Evolutionary conservation across 2,329 filamentous ascomycete species (phyloP).

Genomic region (Talaromyces pinophilus): DNA sequence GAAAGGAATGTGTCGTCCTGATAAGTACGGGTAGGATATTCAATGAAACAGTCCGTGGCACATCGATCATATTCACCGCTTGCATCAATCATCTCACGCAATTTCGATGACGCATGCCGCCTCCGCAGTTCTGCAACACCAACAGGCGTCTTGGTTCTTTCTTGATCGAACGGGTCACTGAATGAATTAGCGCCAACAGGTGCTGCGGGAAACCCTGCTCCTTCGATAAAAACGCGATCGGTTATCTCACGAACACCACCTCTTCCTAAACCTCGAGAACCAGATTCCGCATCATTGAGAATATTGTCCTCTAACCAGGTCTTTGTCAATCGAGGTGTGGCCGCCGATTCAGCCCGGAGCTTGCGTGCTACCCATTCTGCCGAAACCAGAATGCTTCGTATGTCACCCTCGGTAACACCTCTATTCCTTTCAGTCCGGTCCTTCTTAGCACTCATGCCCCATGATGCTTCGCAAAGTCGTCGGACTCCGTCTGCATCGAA

Average conservation of each 20-base stretch:
- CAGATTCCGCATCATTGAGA: conserved; percentile 54
- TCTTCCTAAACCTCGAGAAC: conserved; percentile 60
- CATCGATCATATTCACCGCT: conserved; percentile 64
- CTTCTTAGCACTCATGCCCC: conserved; percentile 63
- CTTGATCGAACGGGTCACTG: conserved; percentile 36
- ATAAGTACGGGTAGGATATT: conserved; percentile 83
- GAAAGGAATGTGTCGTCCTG: conserved; percentile 90
- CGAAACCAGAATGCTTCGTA: conserved; percentile 65
- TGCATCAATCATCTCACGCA: conserved; percentile 64
- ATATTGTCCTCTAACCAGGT: conserved; percentile 63
- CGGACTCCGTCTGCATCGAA: conserved; percentile 88
- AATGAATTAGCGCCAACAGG: conserved; percentile 42
- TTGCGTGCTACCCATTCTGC: conserved; percentile 66
- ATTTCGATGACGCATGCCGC: conserved; percentile 58
- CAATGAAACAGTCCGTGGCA: conserved; percentile 72
- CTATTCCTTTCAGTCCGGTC: conserved; percentile 50
- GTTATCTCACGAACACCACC: conserved; percentile 66
- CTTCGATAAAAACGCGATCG: conserved; percentile 66
- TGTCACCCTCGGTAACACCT: conserved; percentile 56
- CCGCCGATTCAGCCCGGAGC: conserved; percentile 48
- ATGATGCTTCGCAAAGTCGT: conserved; percentile 65
- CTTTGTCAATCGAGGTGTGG: conserved; percentile 51
- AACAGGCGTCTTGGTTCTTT: conserved; percentile 38
- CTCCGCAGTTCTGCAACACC: conserved; percentile 63
- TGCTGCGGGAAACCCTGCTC: conserved; percentile 59